Percentiles rank a stretch among this genome's conserved stretches.
Evolutionary conservation across 805 yeast species (phyloP).

Genomic region (Candida loeiensis): DNA sequence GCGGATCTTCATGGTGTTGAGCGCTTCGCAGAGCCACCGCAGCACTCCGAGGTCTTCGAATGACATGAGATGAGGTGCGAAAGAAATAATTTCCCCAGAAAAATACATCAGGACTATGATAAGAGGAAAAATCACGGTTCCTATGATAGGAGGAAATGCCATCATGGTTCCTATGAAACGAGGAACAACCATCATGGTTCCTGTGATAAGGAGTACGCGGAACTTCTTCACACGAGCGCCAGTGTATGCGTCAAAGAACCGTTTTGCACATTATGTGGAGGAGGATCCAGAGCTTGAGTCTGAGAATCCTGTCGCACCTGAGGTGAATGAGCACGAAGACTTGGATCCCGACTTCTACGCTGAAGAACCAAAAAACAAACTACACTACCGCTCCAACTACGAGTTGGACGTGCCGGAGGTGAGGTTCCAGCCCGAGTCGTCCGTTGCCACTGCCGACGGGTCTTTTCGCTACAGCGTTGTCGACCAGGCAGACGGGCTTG

Average conservation of each 20-base stretch:
- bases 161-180: no score
- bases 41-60: conserved; percentile 73
- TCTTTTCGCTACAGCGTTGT: neutral
- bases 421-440: neutral
- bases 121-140: no score
- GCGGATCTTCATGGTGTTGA: conserved; percentile 74
- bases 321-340: neutral
- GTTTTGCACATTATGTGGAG: conserved; percentile 8
- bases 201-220: no score
- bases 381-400: conserved; percentile 1
- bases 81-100: no score
- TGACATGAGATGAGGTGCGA: no score
- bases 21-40: conserved; percentile 81
- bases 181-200: no score
- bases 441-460: neutral
- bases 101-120: no score
- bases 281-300: neutral
- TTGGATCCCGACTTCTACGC: neutral
- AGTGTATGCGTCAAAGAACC: conserved; percentile 8
- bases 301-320: neutral
- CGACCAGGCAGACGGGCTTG: neutral
- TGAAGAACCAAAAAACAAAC: neutral
- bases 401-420: neutral
- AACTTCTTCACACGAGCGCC: no score
- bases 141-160: no score